Evolutionary conservation across 2,329 filamentous ascomycete species (phyloP).

Genomic region (Hortaea werneckii): DNA sequence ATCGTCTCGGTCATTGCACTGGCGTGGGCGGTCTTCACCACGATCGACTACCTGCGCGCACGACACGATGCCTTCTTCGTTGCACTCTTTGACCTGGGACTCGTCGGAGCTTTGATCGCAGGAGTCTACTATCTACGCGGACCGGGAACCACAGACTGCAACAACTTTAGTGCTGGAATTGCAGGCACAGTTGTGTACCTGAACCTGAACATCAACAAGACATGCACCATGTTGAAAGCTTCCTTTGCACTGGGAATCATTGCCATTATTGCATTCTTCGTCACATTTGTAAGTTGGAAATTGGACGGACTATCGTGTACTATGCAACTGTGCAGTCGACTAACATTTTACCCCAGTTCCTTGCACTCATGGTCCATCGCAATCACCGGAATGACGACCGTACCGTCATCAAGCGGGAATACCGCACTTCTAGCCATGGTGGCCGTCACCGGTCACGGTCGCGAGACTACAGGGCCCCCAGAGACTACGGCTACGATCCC

Average conservation of each 20-base stretch:
- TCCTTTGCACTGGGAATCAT: conserved; percentile 85
- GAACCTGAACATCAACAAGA: conserved; percentile 51
- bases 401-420: conserved; percentile 45
- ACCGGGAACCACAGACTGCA: conserved; percentile 57
- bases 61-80: conserved; percentile 51
- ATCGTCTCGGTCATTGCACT: conserved; percentile 52
- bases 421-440: conserved; percentile 34
- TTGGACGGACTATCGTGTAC: no score
- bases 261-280: conserved; percentile 69
- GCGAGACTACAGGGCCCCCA: conserved; percentile 19
- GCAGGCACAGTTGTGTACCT: conserved; percentile 6
- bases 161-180: conserved; percentile 40
- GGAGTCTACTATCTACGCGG: conserved; percentile 48
- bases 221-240: conserved; percentile 87
- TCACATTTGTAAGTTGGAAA: conserved; percentile 50
- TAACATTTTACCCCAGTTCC: conserved; percentile 25
- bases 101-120: conserved; percentile 54
- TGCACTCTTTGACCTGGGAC: conserved; percentile 50
- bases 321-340: neutral
- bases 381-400: conserved; percentile 35
- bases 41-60: conserved; percentile 49
- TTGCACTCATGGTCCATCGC: conserved; percentile 52
- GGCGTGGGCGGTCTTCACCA: conserved; percentile 51
- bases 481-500: conserved; percentile 15
- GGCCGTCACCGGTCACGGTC: conserved; percentile 28